Base-by-base conservation (phyloP, 148 eudicot species). In the Oxyria digyna region DNA sequence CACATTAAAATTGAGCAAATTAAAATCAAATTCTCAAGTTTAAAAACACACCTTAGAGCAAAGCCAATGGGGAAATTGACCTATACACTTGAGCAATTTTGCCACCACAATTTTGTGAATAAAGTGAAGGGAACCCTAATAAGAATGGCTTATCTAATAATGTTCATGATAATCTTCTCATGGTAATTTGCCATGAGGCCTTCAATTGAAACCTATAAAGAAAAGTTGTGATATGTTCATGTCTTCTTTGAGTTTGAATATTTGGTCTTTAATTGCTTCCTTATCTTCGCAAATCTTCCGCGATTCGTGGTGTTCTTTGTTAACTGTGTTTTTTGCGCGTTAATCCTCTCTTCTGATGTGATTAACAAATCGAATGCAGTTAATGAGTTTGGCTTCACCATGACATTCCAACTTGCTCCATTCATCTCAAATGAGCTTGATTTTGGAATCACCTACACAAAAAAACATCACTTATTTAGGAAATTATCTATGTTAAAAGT, bases 71-170 rank as follows among this genome's bases (percentile, higher is more conserved):
- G 65, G 17, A 59, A 59, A 59, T 59, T 59, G 65, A 59, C 38
- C 65, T 59, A 59, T 59, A 59, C 65, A 59, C 65, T 59, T 59
- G 65, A 59, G 65, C 38, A 27, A 59, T 29, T 29, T 59, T 15
- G 0, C 38, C n/a, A 29, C 18, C 64, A 27, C 17, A 27, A 55
- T 42, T 50, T 20, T 18, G n/a, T 50, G 20, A 27, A 50, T 8
- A 20, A 18, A 6, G 24, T 6, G 8, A 8, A 50, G 12, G 23
- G 21, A 50, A 54, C 10, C 62, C 62, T 29, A 35, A 59, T 59
- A 59, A 59, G 38, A 59, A 59, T 59, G 65, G 20, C 12, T 50
- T 50, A 50, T 50, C 57, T 50, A 13, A 50, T 21, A 50, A 4
- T 50, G 18, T 2, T n/a, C 62, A 14, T 24, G 31, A 23, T 52